Evolutionary conservation across 352 stramenopile species (phyloP).

Genomic region (Phytophthora cryptogea): DNA sequence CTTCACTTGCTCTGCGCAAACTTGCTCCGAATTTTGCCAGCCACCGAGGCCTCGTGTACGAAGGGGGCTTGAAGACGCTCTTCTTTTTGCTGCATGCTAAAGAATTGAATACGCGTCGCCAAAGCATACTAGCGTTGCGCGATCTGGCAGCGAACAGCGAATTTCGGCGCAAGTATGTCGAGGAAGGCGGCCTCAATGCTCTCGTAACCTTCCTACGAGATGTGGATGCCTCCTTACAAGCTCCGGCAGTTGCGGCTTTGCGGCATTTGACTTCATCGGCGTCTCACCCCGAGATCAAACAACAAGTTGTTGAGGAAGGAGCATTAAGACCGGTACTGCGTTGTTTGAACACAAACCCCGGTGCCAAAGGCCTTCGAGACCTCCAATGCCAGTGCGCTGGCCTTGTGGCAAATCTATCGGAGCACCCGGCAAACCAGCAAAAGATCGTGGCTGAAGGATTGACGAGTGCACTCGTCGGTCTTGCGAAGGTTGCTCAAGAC

Average conservation of each 20-base stretch:
- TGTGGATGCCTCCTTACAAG: constrained; percentile 88
- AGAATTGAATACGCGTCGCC: constrained; percentile 92
- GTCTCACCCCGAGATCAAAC: constrained; percentile 83
- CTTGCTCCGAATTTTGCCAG: constrained; percentile 91
- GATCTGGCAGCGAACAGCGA: constrained; percentile 91
- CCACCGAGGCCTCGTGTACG: constrained; percentile 86
- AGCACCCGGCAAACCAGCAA: constrained; percentile 90
- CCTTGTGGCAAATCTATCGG: constrained; percentile 93
- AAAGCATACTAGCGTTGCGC: constrained; percentile 89
- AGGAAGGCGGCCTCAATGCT: constrained; percentile 85
- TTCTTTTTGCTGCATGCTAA: constrained; percentile 91
- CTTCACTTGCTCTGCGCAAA: constrained; percentile 94
- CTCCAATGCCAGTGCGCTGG: constrained; percentile 94
- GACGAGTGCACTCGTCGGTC: constrained; percentile 78
- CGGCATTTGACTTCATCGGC: constrained; percentile 86
- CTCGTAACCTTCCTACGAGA: constrained; percentile 91
- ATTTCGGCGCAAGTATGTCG: constrained; percentile 85
- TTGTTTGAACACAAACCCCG: constrained; percentile 73
- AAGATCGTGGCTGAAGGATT: constrained; percentile 92
- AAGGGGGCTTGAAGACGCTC: constrained; percentile 91
- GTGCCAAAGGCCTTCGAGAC: constrained; percentile 83
- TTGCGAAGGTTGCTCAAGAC: constrained; percentile 65
- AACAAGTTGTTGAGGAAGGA: constrained; percentile 81
- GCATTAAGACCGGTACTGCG: constrained; percentile 85
- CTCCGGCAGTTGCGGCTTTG: constrained; percentile 88